Conservation (phyloP, 2,329 filamentous ascomycete species). For the Arthrinium phaeospermum region DNA sequence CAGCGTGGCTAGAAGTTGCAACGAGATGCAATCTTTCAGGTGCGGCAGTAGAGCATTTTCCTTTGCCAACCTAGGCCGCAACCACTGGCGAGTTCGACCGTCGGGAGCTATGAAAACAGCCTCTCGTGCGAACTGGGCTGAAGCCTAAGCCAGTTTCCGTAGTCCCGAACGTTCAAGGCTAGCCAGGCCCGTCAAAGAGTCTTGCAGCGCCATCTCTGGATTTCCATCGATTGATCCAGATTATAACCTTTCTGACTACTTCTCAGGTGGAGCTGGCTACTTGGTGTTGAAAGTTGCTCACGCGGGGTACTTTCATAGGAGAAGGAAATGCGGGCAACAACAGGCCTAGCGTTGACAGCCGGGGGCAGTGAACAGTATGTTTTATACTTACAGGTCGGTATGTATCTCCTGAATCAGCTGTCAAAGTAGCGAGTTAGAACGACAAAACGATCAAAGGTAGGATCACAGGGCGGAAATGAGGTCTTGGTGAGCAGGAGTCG, state of each 20-base stretch:
- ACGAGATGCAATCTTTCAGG: not conserved
- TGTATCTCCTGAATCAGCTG: slow-evolving; percentile 51
- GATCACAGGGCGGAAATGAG: slow-evolving; percentile 30
- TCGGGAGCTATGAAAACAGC: not conserved
- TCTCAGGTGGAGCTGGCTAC: slow-evolving; percentile 10
- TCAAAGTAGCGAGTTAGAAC: slow-evolving; percentile 28
- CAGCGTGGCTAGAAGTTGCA: slow-evolving; percentile 1
- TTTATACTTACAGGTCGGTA: slow-evolving; percentile 57
- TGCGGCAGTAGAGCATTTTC: not conserved
- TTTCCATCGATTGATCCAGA: not conserved
- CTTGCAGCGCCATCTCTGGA: slow-evolving; percentile 11
- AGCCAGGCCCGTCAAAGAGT: slow-evolving; percentile 1
- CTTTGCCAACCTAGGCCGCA: not conserved
- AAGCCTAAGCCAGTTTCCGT: slow-evolving; percentile 16
- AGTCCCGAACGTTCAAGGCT: slow-evolving; percentile 8
- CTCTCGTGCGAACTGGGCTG: not conserved
- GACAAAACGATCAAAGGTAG: slow-evolving; percentile 20
- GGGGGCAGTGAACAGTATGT: not conserved
- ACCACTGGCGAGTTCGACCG: not conserved
- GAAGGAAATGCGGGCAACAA: slow-evolving; percentile 23
- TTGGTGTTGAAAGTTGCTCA: slow-evolving; percentile 18
- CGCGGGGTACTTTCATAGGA: slow-evolving; percentile 14
- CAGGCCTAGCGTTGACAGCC: not conserved
- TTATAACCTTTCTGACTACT: slow-evolving; percentile 17
- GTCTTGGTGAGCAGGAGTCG: slow-evolving; percentile 19